Evolutionary conservation across 345 rosid species (phyloP).

Genomic region (Citrus australasica): DNA sequence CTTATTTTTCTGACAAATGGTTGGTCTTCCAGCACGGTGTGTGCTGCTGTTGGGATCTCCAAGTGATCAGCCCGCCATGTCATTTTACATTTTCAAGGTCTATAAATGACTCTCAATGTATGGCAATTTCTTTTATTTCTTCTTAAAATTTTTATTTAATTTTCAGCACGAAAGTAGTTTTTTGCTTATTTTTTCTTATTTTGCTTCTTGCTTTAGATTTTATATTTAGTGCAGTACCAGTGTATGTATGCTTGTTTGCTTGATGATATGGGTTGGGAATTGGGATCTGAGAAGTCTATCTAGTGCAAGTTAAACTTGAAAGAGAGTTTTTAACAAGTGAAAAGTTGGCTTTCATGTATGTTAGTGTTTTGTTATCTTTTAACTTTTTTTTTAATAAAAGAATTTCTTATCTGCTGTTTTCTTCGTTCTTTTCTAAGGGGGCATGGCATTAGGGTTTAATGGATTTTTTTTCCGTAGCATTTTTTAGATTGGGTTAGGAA

Average conservation of each 20-base stretch:
- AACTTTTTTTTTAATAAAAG: neutral
- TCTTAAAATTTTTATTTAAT: neutral
- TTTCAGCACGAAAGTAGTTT: no score
- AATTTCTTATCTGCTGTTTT: neutral
- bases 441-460: neutral
- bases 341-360: no score
- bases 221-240: neutral
- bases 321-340: neutral
- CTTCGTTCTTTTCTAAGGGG: neutral
- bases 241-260: neutral
- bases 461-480: neutral
- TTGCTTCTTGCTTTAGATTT: neutral
- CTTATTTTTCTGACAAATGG: neutral
- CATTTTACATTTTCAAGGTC: neutral
- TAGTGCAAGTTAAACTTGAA: neutral
- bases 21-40: neutral
- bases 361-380: neutral
- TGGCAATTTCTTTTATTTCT: neutral
- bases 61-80: neutral
- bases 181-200: neutral
- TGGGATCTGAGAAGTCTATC: slow-evolving; percentile 15
- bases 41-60: slow-evolving; percentile 6
- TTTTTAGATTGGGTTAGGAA: neutral
- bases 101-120: neutral
- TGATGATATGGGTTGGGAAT: slow-evolving; percentile 14